phyloP scores from a whole-genome alignment of 2,329 filamentous ascomycete species.

The Colletotrichum lentis region DNA sequence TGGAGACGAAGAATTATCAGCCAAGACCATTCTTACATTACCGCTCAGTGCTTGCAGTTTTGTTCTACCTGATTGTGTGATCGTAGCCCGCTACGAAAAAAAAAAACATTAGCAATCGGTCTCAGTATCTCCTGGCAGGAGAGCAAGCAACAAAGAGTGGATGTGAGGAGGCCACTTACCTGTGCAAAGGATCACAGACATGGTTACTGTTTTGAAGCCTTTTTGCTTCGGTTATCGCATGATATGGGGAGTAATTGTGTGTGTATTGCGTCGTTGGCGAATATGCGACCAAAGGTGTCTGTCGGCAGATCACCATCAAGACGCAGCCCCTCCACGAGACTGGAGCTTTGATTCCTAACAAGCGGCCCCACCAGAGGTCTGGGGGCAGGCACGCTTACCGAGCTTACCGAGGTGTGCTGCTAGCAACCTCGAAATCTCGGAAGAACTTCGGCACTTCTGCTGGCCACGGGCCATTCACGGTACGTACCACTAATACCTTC shows the following conservation, averaged over 20 bases:
- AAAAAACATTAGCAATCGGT: conserved; percentile 13
- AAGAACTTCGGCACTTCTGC: conserved; percentile 17
- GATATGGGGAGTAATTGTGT: conserved; percentile 16
- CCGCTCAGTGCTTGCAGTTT: neutral
- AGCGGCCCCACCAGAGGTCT: conserved; percentile 34
- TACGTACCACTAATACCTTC: conserved; percentile 12
- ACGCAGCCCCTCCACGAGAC: conserved; percentile 31
- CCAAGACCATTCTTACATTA: neutral
- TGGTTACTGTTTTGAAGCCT: conserved; percentile 42
- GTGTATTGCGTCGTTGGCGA: neutral
- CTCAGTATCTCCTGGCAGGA: neutral
- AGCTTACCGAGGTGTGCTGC: conserved; percentile 19
- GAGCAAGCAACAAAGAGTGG: neutral
- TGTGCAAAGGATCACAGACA: conserved; percentile 71
- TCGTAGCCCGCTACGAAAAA: conserved; percentile 65
- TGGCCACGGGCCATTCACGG: neutral
- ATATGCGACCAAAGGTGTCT: neutral
- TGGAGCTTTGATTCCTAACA: conserved; percentile 35
- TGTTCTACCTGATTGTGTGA: conserved; percentile 65
- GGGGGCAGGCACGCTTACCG: conserved; percentile 20
- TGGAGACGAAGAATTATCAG: conserved; percentile 49
- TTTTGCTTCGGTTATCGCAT: conserved; percentile 34
- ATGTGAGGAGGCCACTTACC: conserved; percentile 51
- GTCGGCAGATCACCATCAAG: conserved; percentile 10
- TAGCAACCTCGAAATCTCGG: neutral